phyloP scores from a whole-genome alignment of 2,329 filamentous ascomycete genomes.

The Paraphoma sp. region DNA sequence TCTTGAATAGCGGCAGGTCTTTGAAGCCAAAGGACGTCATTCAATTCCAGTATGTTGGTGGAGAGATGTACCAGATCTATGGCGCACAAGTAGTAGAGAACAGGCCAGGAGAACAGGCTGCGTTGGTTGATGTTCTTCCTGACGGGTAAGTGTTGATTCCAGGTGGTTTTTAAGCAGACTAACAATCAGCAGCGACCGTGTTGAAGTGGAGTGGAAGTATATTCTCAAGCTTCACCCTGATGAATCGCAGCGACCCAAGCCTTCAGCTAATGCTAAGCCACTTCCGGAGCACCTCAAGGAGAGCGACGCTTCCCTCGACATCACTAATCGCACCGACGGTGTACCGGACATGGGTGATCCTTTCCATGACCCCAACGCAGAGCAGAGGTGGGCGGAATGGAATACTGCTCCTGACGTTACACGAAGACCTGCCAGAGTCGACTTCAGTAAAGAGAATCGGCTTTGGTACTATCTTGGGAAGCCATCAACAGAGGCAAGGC shows the following conservation, averaged over 20 bases:
- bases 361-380: conserved; percentile 55
- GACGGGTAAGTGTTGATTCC: conserved; percentile 68
- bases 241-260: conserved; percentile 75
- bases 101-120: conserved; percentile 72
- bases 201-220: conserved; percentile 88
- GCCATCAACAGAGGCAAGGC: conserved; percentile 85
- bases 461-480: conserved; percentile 89
- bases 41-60: conserved; percentile 79
- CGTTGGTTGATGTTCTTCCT: conserved; percentile 84
- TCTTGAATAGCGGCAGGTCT: conserved; percentile 71
- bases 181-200: conserved; percentile 62
- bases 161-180: conserved; percentile 6
- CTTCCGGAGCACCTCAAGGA: conserved; percentile 65
- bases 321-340: conserved; percentile 57
- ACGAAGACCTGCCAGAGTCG: conserved; percentile 68
- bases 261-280: conserved; percentile 74
- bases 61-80: conserved; percentile 87
- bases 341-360: conserved; percentile 55
- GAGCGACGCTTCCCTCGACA: conserved; percentile 52
- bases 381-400: conserved; percentile 70
- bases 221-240: conserved; percentile 74
- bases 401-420: conserved; percentile 57
- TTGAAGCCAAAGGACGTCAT: conserved; percentile 78
- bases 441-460: conserved; percentile 74
- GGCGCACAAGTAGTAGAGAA: conserved; percentile 90